Evolutionary conservation across 2,329 filamentous ascomycete genomes (phyloP).

Genomic region (Aureobasidium sp.): DNA sequence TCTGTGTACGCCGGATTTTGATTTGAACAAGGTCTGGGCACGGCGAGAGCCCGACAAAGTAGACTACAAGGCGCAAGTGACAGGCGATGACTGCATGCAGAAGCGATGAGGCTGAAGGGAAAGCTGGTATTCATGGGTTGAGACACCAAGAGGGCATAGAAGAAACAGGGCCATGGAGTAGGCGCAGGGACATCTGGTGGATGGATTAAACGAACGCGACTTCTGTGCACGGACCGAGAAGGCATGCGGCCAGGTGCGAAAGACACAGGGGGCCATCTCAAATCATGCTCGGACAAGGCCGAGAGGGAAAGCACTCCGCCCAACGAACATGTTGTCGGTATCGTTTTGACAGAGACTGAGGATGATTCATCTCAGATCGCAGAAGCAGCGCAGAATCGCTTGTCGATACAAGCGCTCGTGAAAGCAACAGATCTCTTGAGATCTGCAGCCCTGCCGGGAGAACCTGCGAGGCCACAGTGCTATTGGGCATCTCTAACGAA

Average conservation of each 20-base stretch:
- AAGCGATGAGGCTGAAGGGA: background rate
- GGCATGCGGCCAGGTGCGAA: background rate
- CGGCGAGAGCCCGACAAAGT: background rate
- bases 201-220: background rate
- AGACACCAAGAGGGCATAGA: background rate
- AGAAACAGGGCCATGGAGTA: background rate
- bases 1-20: conserved; percentile 6
- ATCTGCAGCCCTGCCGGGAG: conserved; percentile 8
- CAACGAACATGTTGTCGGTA: background rate
- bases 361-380: background rate
- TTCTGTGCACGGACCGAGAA: background rate
- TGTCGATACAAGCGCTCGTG: background rate
- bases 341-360: background rate
- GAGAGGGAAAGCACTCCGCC: background rate
- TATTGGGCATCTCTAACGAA: background rate
- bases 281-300: conserved; percentile 1
- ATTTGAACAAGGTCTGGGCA: conserved; percentile 7
- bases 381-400: background rate
- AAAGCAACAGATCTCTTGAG: background rate
- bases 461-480: background rate
- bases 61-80: conserved; percentile 1
- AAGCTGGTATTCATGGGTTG: background rate
- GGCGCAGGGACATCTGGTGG: background rate
- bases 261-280: conserved; percentile 3
- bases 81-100: conserved; percentile 9